Evolutionary conservation across 192 early-diverging fungal genomes (phyloP).

Genomic region (Podila minutissima): DNA sequence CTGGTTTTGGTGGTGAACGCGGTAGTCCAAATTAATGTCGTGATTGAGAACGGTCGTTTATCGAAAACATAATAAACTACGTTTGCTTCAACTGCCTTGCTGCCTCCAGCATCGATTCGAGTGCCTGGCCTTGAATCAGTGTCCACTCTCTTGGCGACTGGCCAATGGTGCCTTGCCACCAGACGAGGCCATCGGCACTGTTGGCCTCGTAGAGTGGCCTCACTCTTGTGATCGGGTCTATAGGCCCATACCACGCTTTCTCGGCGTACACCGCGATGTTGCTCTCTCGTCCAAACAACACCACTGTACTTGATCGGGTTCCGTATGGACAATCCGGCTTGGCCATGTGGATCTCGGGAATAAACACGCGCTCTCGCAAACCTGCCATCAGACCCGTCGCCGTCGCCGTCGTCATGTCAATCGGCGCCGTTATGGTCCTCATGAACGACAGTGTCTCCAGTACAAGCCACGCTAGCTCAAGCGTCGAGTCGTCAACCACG

Average conservation of each 20-base stretch:
- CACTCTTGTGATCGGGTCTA: slow-evolving; percentile 5
- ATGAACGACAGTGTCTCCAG: slow-evolving; percentile 30
- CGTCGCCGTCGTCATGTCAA: neutral
- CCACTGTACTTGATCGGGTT: slow-evolving; percentile 31
- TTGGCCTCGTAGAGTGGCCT: slow-evolving; percentile 6
- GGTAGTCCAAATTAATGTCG: too few relatives aligned
- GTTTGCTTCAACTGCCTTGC: neutral
- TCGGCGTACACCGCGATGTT: slow-evolving; percentile 40
- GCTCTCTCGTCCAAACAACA: slow-evolving; percentile 26
- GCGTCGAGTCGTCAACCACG: slow-evolving; percentile 7
- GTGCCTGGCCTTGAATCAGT: slow-evolving; percentile 17
- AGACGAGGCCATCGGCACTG: slow-evolving; percentile 21
- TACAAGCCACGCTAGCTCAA: slow-evolving; percentile 40
- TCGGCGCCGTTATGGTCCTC: slow-evolving; percentile 12
- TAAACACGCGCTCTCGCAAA: slow-evolving; percentile 32
- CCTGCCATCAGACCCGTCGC: neutral
- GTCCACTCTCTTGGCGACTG: slow-evolving; percentile 20
- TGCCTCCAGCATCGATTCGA: slow-evolving; percentile 15
- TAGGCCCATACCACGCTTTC: slow-evolving; percentile 29
- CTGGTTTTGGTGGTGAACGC: too few relatives aligned
- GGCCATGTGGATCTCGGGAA: slow-evolving; percentile 10
- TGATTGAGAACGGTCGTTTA: too few relatives aligned
- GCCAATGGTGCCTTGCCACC: slow-evolving; percentile 44
- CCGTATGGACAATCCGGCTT: slow-evolving; percentile 5
- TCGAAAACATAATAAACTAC: too few relatives aligned